phyloP scores from a whole-genome alignment of 306 rosid species.

The Fragaria vesca region DNA sequence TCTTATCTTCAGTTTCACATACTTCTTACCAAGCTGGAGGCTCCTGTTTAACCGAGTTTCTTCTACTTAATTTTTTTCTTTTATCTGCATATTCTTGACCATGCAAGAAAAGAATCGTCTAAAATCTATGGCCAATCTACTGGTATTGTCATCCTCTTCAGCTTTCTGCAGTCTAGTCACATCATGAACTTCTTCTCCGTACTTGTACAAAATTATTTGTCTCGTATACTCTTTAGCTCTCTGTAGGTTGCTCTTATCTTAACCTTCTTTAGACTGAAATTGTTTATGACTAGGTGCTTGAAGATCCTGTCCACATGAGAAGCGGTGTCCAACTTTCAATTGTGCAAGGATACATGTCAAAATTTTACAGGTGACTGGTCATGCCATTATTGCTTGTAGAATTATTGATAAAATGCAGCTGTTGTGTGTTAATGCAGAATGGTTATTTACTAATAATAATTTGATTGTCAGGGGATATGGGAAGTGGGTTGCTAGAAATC shows the following conservation, averaged over 20 bases:
- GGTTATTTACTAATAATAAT: slow-evolving; percentile 32
- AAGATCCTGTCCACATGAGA: slow-evolving; percentile 56
- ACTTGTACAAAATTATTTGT: neutral
- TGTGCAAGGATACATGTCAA: slow-evolving; percentile 91
- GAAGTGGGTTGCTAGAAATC: slow-evolving; percentile 83
- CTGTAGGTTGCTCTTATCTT: slow-evolving; percentile 15
- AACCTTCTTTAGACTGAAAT: slow-evolving; percentile 24
- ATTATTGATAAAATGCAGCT: neutral
- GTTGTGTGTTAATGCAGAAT: slow-evolving; percentile 23
- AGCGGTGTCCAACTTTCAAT: slow-evolving; percentile 65
- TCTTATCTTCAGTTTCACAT: neutral
- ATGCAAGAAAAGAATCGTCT: neutral
- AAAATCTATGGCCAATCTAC: neutral
- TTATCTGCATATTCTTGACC: neutral
- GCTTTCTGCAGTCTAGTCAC: neutral
- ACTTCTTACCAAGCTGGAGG: neutral
- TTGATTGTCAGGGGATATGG: slow-evolving; percentile 75
- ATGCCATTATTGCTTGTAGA: slow-evolving; percentile 22
- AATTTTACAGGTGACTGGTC: slow-evolving; percentile 61
- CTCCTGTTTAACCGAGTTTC: neutral
- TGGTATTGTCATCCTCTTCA: neutral
- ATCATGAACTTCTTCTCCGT: neutral
- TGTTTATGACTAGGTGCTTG: slow-evolving; percentile 55
- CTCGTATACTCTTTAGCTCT: neutral
- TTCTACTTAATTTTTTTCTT: neutral